Base-by-base conservation (phyloP, 495 filamentous ascomycete species). In the Penicillium lagena region DNA sequence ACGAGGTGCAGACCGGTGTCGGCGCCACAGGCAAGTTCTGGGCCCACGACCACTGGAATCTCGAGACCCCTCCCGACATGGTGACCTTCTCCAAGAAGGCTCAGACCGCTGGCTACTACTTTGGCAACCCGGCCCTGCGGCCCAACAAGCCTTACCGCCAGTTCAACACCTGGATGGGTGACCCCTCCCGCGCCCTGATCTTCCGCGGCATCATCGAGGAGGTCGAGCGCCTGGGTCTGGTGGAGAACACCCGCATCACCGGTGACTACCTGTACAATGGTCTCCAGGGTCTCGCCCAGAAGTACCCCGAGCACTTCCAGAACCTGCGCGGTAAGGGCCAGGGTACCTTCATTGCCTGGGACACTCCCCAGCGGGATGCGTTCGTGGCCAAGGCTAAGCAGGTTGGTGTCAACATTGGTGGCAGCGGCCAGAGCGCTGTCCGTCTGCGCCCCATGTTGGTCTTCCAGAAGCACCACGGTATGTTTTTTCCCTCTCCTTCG, bases 91-190 rank as follows among this genome's bases (percentile, higher is more conserved):
- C 80, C 59, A 98, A 98, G 82, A 98, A 98, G 76, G 94, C 93
- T 14, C 93, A 98, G 74, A 90, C 94, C 7, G 93, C 93, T 29
- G 93, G 93, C 29, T 98, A 94, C 78, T 98, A 95, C 75, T 98
- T 79, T 60, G 88, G 89, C 28, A 86, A 95, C 73, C 79, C 80
- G 12, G 78, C 84, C 37, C 77, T 98, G 46, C 78, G 90, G n/a
- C 93, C 93, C 39, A 96, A 96, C 73, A 91, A 91, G 77, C 89
- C 93, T n/a, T 97, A 96, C 78, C 82, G 93, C 40, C 93, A 98
- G 70, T 98, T 97, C 74, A 98, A 98, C 72, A 98, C 94, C 46
- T 98, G 93, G 93, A 96, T 98, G 90, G 93, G 93, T 62, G 93
- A 98, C 70, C 93, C 93, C 28, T 82, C 87, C 9, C 82, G 89